Conservation (phyloP, 352 stramenopile genomes). For the Phytophthora litchii region DNA sequence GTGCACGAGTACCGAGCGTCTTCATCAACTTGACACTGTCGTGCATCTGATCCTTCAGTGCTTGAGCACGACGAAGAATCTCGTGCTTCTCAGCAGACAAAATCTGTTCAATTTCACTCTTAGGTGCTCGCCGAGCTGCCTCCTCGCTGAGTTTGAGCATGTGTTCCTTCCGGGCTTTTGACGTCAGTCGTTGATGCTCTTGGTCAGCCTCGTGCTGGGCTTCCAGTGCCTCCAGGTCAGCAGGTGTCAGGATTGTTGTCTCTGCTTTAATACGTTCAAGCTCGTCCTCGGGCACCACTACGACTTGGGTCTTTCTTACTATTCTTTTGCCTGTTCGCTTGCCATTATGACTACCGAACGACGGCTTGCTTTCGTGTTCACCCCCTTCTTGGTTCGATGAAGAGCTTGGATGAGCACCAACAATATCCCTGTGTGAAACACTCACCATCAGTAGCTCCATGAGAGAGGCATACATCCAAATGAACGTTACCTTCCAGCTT, state of each 20-base stretch:
- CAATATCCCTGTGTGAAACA: slow-evolving; percentile 42
- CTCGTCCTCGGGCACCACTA: slow-evolving; percentile 49
- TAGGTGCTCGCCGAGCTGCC: slow-evolving; percentile 62
- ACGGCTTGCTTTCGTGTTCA: slow-evolving; percentile 16
- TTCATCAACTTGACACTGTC: slow-evolving; percentile 96
- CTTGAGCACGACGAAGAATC: slow-evolving; percentile 53
- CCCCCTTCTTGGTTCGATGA: slow-evolving; percentile 37
- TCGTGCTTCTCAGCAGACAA: slow-evolving; percentile 73
- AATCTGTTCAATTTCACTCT: slow-evolving; percentile 81
- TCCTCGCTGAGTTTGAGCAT: slow-evolving; percentile 79
- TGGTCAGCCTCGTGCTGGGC: slow-evolving; percentile 59
- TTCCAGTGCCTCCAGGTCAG: slow-evolving; percentile 62
- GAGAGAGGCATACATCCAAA: background rate
- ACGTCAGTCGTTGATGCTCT: slow-evolving; percentile 58
- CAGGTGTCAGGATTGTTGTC: slow-evolving; percentile 64
- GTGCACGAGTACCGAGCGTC: slow-evolving; percentile 89
- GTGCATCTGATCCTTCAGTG: slow-evolving; percentile 76
- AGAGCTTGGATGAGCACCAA: slow-evolving; percentile 20
- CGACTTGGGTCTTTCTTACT: slow-evolving; percentile 11
- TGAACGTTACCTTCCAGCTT: slow-evolving; percentile 53
- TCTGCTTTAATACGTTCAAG: slow-evolving; percentile 69
- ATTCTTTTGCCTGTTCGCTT: slow-evolving; percentile 22
- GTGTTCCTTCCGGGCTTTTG: slow-evolving; percentile 80
- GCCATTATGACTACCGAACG: slow-evolving; percentile 6
- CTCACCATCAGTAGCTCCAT: background rate